Percentiles rank a stretch among this genome's conserved stretches.
These are phyloP conservation scores for Paramarasmius palmivorus DNA, from an alignment of 1,284 basidiomycete species.

Conservation along the genomic window DNA sequence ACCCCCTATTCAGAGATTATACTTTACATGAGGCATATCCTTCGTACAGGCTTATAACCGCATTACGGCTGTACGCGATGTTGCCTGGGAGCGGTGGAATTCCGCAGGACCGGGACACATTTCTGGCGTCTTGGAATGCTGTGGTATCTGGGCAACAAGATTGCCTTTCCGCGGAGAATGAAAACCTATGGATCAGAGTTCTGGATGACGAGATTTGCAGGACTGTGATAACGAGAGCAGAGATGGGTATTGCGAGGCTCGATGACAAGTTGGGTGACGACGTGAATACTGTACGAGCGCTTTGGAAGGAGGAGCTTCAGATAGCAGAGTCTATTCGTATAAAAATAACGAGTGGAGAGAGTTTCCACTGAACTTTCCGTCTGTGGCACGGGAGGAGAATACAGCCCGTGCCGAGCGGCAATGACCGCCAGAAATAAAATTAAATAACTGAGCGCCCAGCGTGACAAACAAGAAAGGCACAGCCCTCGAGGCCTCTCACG, in stretches of 20 bases:
- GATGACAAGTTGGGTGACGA: slow-evolving; percentile 18
- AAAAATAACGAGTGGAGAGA: slow-evolving; percentile 39
- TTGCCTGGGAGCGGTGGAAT: slow-evolving; percentile 20
- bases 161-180: slow-evolving; percentile 38
- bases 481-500: too few species aligned
- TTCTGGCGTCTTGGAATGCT: slow-evolving; percentile 53
- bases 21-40: slow-evolving; percentile 70
- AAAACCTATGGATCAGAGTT: slow-evolving; percentile 36
- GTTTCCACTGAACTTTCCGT: slow-evolving; percentile 15
- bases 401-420: too few species aligned
- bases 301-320: slow-evolving; percentile 50
- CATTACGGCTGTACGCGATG: slow-evolving; percentile 64
- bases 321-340: slow-evolving; percentile 51
- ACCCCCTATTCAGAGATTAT: slow-evolving; percentile 60
- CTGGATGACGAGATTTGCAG: slow-evolving; percentile 34
- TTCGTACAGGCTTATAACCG: slow-evolving; percentile 73
- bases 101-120: slow-evolving; percentile 25
- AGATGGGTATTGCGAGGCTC: slow-evolving; percentile 17
- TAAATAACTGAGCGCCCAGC: too few species aligned
- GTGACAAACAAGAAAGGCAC: too few species aligned
- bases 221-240: slow-evolving; percentile 21
- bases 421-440: too few species aligned
- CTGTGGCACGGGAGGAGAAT: not conserved
- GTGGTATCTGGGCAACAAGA: slow-evolving; percentile 49
- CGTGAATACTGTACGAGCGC: slow-evolving; percentile 34